These are phyloP conservation scores for Arabis hirsuta DNA, from an alignment of 345 rosid species.

Conservation along the genomic window DNA sequence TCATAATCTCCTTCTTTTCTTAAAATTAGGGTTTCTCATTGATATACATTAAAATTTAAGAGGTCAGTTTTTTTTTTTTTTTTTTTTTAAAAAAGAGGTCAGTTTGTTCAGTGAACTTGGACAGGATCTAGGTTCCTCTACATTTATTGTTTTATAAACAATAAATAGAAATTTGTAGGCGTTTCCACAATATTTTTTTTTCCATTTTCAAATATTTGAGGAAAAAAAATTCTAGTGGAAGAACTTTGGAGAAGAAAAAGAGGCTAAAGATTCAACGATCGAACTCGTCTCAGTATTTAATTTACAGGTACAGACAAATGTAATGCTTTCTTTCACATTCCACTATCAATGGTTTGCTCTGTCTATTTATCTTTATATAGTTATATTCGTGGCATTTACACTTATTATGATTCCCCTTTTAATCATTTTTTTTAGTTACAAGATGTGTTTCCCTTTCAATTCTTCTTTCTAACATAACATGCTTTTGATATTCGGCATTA, in stretches of 20 bases:
- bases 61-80: background rate
- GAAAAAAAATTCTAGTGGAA: background rate
- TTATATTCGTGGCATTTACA: constrained; percentile 17
- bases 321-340: constrained; percentile 33
- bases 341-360: constrained; percentile 34
- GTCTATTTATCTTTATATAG: background rate
- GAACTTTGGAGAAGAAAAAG: constrained; percentile 11
- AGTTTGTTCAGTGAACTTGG: constrained; percentile 24
- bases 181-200: background rate
- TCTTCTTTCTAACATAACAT: background rate
- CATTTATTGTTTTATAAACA: background rate
- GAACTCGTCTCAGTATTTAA: background rate
- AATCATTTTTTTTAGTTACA: background rate
- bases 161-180: constrained; percentile 8
- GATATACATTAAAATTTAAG: constrained; percentile 6
- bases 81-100: background rate
- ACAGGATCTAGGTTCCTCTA: background rate
- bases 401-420: background rate
- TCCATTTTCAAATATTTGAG: background rate
- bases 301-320: constrained; percentile 24
- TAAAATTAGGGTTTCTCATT: constrained; percentile 23
- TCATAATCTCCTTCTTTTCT: background rate
- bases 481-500: constrained; percentile 12
- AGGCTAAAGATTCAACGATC: constrained; percentile 3
- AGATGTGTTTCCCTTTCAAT: background rate